A percentile compares a stretch with the other conserved stretches of the same genome.
These are phyloP conservation scores for Vanilla planifolia DNA, from an alignment of 106 monocot genomes.

Conservation along the genomic window DNA sequence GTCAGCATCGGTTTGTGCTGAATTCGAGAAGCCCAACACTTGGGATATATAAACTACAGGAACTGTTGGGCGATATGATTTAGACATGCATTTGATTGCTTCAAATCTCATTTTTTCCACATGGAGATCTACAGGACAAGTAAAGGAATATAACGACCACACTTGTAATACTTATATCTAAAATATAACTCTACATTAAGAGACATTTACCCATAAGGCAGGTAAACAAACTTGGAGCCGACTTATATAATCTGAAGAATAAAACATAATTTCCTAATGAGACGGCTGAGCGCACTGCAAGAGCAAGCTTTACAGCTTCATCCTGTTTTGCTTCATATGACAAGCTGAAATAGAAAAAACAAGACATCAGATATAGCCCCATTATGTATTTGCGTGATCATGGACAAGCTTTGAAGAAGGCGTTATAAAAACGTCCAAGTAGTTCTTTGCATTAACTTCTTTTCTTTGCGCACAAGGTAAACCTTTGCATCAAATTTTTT, in stretches of 20 bases:
- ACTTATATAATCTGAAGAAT: conserved; percentile 85
- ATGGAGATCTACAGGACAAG: conserved; percentile 57
- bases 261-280: conserved; percentile 81
- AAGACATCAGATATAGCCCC: background rate
- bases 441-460: no score
- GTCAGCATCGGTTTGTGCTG: conserved; percentile 7
- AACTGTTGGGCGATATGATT: conserved; percentile 73
- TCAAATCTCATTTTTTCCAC: conserved; percentile 86
- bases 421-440: no score
- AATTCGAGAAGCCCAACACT: conserved; percentile 63
- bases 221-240: conserved; percentile 76
- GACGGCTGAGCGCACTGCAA: conserved; percentile 80
- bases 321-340: conserved; percentile 60
- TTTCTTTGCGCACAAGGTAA: no score
- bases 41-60: conserved; percentile 61
- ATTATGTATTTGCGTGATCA: no score
- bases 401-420: no score
- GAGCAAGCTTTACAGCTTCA: conserved; percentile 87
- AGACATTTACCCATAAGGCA: conserved; percentile 75
- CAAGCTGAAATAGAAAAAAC: conserved; percentile 44
- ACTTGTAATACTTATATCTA: background rate
- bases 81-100: conserved; percentile 86
- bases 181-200: conserved; percentile 2
- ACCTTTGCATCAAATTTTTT: no score
- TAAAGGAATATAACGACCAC: conserved; percentile 1